Conservation (phyloP, 2,329 filamentous ascomycete genomes). For the Bipolaris oryzae region DNA sequence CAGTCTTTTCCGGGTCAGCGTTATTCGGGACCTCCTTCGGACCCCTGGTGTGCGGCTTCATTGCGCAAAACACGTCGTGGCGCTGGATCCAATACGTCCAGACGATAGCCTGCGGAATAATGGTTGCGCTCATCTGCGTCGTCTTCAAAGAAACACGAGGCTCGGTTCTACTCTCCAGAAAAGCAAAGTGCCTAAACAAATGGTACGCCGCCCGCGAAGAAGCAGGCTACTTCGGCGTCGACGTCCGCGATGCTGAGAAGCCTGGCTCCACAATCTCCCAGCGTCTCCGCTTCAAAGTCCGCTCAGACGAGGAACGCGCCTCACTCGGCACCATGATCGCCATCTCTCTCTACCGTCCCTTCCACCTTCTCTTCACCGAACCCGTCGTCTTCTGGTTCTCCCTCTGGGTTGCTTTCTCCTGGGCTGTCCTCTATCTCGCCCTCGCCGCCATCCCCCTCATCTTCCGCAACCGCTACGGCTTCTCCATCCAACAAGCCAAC, state of each 20-base stretch:
- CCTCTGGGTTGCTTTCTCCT: conserved; percentile 87
- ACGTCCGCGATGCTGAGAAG: conserved; percentile 47
- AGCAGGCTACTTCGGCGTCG: conserved; percentile 64
- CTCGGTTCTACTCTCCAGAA: conserved; percentile 76
- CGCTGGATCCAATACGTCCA: conserved; percentile 92
- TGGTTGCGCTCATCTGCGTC: conserved; percentile 68
- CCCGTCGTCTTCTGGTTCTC: conserved; percentile 86
- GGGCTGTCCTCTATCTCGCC: conserved; percentile 86
- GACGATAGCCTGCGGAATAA: conserved; percentile 68
- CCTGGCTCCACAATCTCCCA: conserved; percentile 44
- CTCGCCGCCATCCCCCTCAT: conserved; percentile 82
- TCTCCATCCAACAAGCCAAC: conserved; percentile 70
- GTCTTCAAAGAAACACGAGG: conserved; percentile 84
- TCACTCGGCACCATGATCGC: conserved; percentile 72
- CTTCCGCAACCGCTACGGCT: conserved; percentile 70
- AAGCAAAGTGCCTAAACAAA: conserved; percentile 73
- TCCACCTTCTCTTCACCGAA: conserved; percentile 76
- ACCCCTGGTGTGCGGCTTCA: conserved; percentile 72
- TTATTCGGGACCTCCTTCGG: conserved; percentile 81
- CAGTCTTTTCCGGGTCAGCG: conserved; percentile 79
- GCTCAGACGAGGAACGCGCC: conserved; percentile 75
- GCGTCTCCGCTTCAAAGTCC: conserved; percentile 79
- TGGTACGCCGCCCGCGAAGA: conserved; percentile 79
- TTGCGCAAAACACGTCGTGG: conserved; percentile 72
- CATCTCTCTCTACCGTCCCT: conserved; percentile 77